A percentile compares a stretch with the other conserved stretches of the same genome.
Conservation (phyloP, 1,284 basidiomycete genomes). For the Microbotryum violaceum region DNA sequence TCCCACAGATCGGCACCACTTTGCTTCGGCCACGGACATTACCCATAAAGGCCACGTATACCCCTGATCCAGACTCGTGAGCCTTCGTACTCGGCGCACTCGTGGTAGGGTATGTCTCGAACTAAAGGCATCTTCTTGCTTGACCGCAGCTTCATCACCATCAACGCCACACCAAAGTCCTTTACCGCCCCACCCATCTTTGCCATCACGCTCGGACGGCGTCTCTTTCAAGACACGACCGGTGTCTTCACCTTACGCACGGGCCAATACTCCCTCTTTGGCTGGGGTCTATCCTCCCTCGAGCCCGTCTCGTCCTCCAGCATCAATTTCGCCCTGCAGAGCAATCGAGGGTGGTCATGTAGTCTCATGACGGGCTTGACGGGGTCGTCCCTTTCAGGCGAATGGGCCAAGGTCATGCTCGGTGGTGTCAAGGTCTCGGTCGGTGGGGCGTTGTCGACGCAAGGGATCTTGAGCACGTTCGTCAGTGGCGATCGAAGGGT, state of each 20-base stretch:
- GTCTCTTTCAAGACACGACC: conserved; percentile 42
- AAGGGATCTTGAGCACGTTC: conserved; percentile 36
- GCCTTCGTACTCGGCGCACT: conserved; percentile 7
- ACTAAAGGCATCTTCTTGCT: too few relatives aligned
- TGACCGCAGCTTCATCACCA: conserved; percentile 38
- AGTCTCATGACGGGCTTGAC: conserved; percentile 12
- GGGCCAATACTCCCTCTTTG: conserved; percentile 37
- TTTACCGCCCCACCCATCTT: conserved; percentile 41
- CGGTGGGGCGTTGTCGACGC: conserved; percentile 40
- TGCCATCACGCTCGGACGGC: conserved; percentile 44
- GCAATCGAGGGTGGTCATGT: conserved; percentile 11
- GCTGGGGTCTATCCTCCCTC: conserved; percentile 35
- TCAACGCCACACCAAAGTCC: conserved; percentile 36
- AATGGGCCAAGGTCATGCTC: conserved; percentile 43
- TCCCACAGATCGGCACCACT: conserved; percentile 36
- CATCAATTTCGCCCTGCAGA: conserved; percentile 24
- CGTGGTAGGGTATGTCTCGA: background rate
- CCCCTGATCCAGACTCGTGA: conserved; percentile 44
- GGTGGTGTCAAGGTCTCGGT: conserved; percentile 45
- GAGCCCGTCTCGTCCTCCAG: conserved; percentile 19
- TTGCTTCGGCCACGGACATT: conserved; percentile 45
- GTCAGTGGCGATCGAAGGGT: conserved; percentile 39
- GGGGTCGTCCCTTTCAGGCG: conserved; percentile 33
- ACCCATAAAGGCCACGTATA: conserved; percentile 44
- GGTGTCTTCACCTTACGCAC: conserved; percentile 36